phyloP scores from a whole-genome alignment of 345 rosid species.

The Sisymbrium altissimum region DNA sequence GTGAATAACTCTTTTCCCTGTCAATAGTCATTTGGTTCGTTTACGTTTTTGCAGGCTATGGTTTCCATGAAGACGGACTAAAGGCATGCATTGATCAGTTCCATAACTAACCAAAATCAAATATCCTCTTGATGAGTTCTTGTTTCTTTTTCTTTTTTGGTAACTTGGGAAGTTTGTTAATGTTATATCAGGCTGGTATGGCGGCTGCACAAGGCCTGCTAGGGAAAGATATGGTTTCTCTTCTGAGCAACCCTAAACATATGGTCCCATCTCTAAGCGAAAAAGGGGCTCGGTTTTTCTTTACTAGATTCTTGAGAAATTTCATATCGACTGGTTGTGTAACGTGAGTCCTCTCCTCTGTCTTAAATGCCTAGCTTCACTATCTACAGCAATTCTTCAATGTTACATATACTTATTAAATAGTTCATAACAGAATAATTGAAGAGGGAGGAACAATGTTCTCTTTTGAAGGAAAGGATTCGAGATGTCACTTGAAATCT shows the following conservation, averaged over 20 bases:
- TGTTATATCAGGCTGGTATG: conserved; percentile 58
- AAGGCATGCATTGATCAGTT: conserved; percentile 48
- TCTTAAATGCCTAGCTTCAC: neutral
- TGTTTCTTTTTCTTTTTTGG: neutral
- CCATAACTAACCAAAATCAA: neutral
- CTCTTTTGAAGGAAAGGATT: conserved; percentile 51
- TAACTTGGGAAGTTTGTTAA: neutral
- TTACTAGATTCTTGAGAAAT: conserved; percentile 67
- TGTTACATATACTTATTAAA: neutral
- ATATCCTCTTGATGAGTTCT: neutral
- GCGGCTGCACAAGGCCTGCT: conserved; percentile 65
- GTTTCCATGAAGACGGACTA: conserved; percentile 83
- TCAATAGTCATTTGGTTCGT: neutral
- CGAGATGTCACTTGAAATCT: conserved; percentile 17
- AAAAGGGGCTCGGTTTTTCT: conserved; percentile 69
- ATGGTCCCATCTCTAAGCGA: conserved; percentile 78
- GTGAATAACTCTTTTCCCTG: neutral
- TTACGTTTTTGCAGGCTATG: conserved; percentile 47
- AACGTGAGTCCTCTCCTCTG: conserved; percentile 47
- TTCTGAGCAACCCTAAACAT: conserved; percentile 61
- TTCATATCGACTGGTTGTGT: conserved; percentile 63
- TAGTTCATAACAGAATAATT: conserved; percentile 56
- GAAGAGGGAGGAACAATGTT: conserved; percentile 92
- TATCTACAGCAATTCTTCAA: neutral
- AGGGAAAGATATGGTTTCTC: conserved; percentile 48